These are phyloP conservation scores for Chaetomium globosum DNA, from an alignment of 2,329 filamentous ascomycete species.

Conservation along the genomic window DNA sequence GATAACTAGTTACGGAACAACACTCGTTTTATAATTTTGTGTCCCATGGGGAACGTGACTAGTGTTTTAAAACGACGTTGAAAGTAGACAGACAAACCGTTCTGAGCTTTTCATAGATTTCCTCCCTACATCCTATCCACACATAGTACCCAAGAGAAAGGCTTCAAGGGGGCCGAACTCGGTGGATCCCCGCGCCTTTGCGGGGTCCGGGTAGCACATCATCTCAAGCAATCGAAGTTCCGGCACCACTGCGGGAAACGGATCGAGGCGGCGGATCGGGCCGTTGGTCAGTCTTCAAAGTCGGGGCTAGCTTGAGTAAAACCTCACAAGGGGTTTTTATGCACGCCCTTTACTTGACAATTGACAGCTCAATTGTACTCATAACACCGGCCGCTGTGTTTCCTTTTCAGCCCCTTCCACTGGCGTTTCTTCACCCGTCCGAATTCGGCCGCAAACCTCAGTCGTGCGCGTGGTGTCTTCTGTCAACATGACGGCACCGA, in stretches of 20 bases:
- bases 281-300: slow-evolving; percentile 1
- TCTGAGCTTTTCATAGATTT: not conserved
- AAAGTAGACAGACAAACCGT: not conserved
- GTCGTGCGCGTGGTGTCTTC: not conserved
- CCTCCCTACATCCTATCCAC: not conserved
- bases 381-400: not conserved
- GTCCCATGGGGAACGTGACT: not conserved
- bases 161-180: slow-evolving; percentile 19
- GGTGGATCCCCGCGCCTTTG: too few relatives aligned
- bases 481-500: slow-evolving; percentile 9
- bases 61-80: not conserved
- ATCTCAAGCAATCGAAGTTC: slow-evolving; percentile 16
- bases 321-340: not conserved
- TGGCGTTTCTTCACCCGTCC: not conserved
- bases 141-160: too few relatives aligned
- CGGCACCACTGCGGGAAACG: not conserved
- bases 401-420: not conserved
- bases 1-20: slow-evolving; percentile 30
- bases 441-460: not conserved
- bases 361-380: not conserved
- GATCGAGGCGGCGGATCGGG: slow-evolving; percentile 9
- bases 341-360: slow-evolving; percentile 9
- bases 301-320: not conserved
- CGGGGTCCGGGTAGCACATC: too few relatives aligned
- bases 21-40: slow-evolving; percentile 26